Evolutionary conservation across 495 filamentous ascomycete species (phyloP), one percentile per base, ranked within the genome.

Genomic region (Lophiotrema nucula): DNA sequence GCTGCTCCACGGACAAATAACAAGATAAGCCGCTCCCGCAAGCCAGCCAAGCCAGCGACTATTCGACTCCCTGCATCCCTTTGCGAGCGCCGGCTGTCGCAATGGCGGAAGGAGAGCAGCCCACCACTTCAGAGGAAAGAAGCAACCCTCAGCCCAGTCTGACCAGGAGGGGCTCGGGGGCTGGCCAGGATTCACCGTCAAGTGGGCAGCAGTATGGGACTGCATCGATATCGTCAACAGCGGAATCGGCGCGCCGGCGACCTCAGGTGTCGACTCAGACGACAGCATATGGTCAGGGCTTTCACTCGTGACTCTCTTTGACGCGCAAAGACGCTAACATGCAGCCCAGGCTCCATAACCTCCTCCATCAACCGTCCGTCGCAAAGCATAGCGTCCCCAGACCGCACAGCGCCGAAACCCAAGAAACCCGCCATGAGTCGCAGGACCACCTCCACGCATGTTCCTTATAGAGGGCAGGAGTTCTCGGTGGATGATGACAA

Each of bases 401-500:
- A 62, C 21, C 55, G 42, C 19, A 49, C 24, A 48, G 19, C 48
- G 1, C 41, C 53, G 5, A 77, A 58, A 81, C 78, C 83, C n/a
- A 85, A 83, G 66, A 91, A 89, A 68, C 89, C 88, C 12, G 67
- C 79, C 21, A 81, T 90, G 71, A 67, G 81, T 39, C 86, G 88
- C 48, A 81, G 88, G 44, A 77, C 83, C 59, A 89, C 90, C 25
- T 87, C 87, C n/a, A 86, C 84, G 8, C 79, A 83, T 55, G 78
- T 81, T 15, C 90, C 89, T 16, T 83, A 92, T 62, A 85, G 86
- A 59, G 88, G 90, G 13, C 89, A 90, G 68, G 83, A 89, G 59
- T 99, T 97, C 71, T 96, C 92, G 8, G 91, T 89, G 19, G 93
- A 99, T 65, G 93, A 99, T 71, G 90, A 88, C 69, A 79, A 86